Conservation (phyloP, 345 rosid genomes). For the Brassica cretica region DNA sequence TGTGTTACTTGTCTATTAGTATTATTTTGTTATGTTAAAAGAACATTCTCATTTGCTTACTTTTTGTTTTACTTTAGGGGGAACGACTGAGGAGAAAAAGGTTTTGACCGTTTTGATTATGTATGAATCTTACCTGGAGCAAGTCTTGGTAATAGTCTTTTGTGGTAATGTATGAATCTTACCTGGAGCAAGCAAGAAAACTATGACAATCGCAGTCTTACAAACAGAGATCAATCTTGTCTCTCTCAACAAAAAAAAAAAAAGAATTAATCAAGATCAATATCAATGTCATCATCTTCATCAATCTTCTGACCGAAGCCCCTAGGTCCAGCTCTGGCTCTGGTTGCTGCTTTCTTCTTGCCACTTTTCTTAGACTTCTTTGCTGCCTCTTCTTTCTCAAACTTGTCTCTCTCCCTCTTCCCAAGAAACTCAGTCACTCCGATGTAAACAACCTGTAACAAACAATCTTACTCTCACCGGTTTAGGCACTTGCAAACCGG, state of each 20-base stretch:
- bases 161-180: not conserved
- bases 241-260: not conserved
- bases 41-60: not conserved
- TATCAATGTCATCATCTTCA: constrained; percentile 38
- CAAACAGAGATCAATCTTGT: not conserved
- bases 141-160: constrained; percentile 71
- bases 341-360: constrained; percentile 48
- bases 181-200: not conserved
- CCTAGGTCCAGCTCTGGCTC: constrained; percentile 61
- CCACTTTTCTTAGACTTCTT: constrained; percentile 60
- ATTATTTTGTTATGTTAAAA: not conserved
- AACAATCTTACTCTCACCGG: not conserved
- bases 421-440: constrained; percentile 69
- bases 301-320: constrained; percentile 70
- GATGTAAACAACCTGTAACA: constrained; percentile 64
- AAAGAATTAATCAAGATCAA: constrained; percentile 31
- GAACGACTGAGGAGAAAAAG: constrained; percentile 83
- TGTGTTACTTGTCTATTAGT: too few relatives aligned
- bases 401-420: constrained; percentile 75
- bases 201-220: not conserved
- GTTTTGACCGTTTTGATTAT: constrained; percentile 67
- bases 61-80: constrained; percentile 50
- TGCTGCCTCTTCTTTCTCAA: constrained; percentile 68
- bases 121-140: constrained; percentile 98
- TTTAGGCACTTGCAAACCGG: constrained; percentile 18